phyloP scores from a whole-genome alignment of 1,284 basidiomycete genomes.

The Bondarzewia mesenterica region DNA sequence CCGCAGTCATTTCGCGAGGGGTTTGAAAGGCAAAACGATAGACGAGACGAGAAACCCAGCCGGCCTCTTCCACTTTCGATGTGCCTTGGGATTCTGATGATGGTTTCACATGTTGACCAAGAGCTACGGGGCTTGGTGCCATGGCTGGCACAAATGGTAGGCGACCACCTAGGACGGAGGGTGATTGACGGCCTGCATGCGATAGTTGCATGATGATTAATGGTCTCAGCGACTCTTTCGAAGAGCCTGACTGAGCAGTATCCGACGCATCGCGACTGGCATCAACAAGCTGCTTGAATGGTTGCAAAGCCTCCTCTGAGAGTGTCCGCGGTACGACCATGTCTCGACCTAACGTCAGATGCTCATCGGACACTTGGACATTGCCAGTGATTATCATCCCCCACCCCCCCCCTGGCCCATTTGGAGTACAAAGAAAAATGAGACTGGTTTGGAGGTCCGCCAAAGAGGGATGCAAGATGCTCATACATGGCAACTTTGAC shows the following conservation, averaged over 20 bases:
- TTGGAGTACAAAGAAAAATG: conserved; percentile 65
- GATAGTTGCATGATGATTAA: conserved; percentile 79
- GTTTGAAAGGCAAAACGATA: conserved; percentile 53
- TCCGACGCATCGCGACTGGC: conserved; percentile 32
- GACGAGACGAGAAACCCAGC: conserved; percentile 27
- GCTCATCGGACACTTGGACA: conserved; percentile 64
- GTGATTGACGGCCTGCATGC: conserved; percentile 83
- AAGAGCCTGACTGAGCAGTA: conserved; percentile 1
- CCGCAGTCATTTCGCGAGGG: conserved; percentile 52
- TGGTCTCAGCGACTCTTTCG: conserved; percentile 9
- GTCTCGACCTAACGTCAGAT: conserved; percentile 80
- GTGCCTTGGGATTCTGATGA: background rate
- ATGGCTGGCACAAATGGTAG: conserved; percentile 50
- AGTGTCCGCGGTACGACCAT: conserved; percentile 49
- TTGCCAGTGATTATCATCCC: conserved; percentile 91
- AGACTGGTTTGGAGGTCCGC: conserved; percentile 64
- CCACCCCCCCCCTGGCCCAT: conserved; percentile 78
- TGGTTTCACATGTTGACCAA: conserved; percentile 29
- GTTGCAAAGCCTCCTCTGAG: conserved; percentile 32
- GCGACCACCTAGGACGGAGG: conserved; percentile 66
- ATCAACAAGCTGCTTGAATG: conserved; percentile 45
- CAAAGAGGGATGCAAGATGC: conserved; percentile 58
- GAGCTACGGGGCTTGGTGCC: conserved; percentile 64
- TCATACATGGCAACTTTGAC: conserved; percentile 77
- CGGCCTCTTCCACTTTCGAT: conserved; percentile 3